Evolutionary conservation across 108 stramenopile species (phyloP), one percentile per base, ranked within the genome.

Genomic region (Cyclostephanos tholiformis): DNA sequence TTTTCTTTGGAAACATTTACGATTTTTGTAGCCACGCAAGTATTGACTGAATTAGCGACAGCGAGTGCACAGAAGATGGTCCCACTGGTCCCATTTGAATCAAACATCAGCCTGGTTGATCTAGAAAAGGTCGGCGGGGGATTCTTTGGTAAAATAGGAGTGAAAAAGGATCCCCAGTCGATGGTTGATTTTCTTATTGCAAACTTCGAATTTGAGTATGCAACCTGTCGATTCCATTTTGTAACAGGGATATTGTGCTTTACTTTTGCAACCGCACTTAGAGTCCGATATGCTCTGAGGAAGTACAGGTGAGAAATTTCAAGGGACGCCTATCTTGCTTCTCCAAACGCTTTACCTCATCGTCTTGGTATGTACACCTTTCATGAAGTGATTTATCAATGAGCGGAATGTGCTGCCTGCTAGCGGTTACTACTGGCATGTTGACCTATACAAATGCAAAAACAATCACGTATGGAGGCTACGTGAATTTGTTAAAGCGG

Each of bases 201-300:
- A 25, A 75, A 79, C 50, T 79, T 79, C 55, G 78, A 79, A 50
- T 75, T 79, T 52, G 78, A 79, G 52, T 79, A 79, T 63, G 27
- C 73, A 26, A 79, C 74, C 14, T 74, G 74, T 26, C 56, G 78
- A 48, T 51, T 75, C 3, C 74, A 79, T 59, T 79, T 79, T 26
- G 59, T 79, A 12, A 79, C 78, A 12, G 78, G 78, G 13, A 61
- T 79, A 35, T 50, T 79, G 52, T 70, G 78, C 51, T 79, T 79
- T 30, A 75, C 74, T 17, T 39, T 79, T 38, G 78, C 78, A 7
- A 74, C 74, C 59, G 78, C 78, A 19, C 32, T 79, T 44, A 68
- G 78, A 60, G 78, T 79, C 8, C 66, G 78, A 12, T 79, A 79
- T 32, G 78, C 78, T 51, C 39, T 79, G 35, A 67, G 78, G 30